Percentiles rank a stretch among this genome's conserved stretches.
These are phyloP conservation scores for Echium plantagineum DNA, from an alignment of 257 asterid genomes.

Conservation along the genomic window DNA sequence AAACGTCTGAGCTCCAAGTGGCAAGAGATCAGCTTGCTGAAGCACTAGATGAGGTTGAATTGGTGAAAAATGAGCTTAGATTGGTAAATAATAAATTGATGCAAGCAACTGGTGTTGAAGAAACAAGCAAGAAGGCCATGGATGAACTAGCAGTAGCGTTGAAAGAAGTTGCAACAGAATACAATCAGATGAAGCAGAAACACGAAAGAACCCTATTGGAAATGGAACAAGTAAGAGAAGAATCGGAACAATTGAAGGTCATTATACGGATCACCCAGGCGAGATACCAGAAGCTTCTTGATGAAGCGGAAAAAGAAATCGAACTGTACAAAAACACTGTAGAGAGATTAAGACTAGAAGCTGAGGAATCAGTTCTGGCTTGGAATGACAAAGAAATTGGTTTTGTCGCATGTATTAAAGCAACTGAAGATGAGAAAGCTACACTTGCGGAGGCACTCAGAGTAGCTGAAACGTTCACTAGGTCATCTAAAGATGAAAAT, in stretches of 20 bases:
- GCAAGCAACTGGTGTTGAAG: conserved; percentile 53
- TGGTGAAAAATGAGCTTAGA: conserved; percentile 22
- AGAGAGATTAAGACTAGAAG: conserved; percentile 60
- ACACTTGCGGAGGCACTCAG: conserved; percentile 28
- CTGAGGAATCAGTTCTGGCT: conserved; percentile 67
- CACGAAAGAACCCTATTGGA: conserved; percentile 22
- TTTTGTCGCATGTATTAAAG: conserved; percentile 53
- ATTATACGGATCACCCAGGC: conserved; percentile 30
- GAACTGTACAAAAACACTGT: conserved; percentile 43
- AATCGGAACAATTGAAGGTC: conserved; percentile 30
- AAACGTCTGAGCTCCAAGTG: no score
- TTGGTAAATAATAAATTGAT: conserved; percentile 35
- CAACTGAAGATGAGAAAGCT: conserved; percentile 62
- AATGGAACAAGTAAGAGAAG: conserved; percentile 27
- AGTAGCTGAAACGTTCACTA: conserved; percentile 34
- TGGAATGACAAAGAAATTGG: conserved; percentile 93
- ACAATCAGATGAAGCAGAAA: conserved; percentile 44
- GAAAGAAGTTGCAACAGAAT: conserved; percentile 57
- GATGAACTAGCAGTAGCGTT: conserved; percentile 75
- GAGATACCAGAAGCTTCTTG: conserved; percentile 27
- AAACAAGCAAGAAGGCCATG: conserved; percentile 64
- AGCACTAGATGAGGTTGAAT: no score
- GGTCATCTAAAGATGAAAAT: conserved; percentile 47
- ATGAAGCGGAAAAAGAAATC: conserved; percentile 38
- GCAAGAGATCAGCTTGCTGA: conserved; percentile 12